Conservation (phyloP, 2,329 filamentous ascomycete genomes). For the Escovopsis weberi region DNA sequence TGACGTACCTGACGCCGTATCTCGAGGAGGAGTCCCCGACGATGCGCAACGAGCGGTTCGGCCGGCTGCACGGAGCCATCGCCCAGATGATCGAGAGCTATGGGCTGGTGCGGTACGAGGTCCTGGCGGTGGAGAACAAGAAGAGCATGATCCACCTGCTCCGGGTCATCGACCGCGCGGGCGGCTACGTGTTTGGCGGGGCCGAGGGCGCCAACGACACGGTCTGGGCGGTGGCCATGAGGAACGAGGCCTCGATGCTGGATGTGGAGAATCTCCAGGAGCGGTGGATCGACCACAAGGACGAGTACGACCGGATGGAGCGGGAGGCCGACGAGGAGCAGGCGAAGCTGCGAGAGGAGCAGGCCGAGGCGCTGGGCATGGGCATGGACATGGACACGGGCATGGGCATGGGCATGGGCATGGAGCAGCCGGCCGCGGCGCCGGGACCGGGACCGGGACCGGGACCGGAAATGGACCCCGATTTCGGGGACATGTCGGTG, state of each 20-base stretch:
- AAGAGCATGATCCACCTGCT: constrained; percentile 90
- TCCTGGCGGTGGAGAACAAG: constrained; percentile 90
- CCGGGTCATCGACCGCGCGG: constrained; percentile 77
- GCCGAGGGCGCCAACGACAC: constrained; percentile 89
- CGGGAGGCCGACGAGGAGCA: constrained; percentile 61
- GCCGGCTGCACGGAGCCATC: constrained; percentile 72
- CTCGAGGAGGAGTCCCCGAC: constrained; percentile 66
- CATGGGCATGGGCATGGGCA: constrained; percentile 13
- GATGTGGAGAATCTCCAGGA: constrained; percentile 87
- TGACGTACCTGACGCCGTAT: constrained; percentile 67
- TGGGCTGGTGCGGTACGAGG: constrained; percentile 80
- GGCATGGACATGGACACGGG: too few relatives aligned
- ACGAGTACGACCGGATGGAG: constrained; percentile 74
- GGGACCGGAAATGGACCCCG: constrained; percentile 22
- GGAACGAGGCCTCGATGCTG: constrained; percentile 57
- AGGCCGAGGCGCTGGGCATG: constrained; percentile 9
- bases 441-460: constrained; percentile 7
- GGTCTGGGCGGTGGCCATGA: constrained; percentile 94
- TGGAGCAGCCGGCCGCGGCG: constrained; percentile 14
- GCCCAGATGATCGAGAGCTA: constrained; percentile 81
- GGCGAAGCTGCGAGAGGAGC: constrained; percentile 32
- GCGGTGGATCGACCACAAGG: constrained; percentile 83
- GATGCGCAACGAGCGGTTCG: constrained; percentile 60
- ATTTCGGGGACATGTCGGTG: constrained; percentile 37
- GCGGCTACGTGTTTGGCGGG: constrained; percentile 83